These are phyloP conservation scores for Jasminum sambac DNA, from an alignment of 257 asterid genomes.

Conservation along the genomic window DNA sequence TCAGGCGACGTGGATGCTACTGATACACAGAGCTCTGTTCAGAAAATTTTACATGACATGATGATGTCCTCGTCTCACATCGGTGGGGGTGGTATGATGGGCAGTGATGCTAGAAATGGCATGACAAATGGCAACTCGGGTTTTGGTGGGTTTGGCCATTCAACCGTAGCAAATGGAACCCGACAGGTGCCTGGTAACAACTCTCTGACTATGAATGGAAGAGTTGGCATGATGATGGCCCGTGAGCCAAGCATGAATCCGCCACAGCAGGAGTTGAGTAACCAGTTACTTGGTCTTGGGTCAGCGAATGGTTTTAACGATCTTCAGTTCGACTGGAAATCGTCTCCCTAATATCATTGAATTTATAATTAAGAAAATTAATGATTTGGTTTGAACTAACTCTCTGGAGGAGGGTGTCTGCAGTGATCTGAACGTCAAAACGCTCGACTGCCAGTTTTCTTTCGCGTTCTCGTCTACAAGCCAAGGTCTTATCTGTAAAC, in stretches of 20 bases:
- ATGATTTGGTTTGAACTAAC: slow-evolving; percentile 32
- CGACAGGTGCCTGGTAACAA: slow-evolving; percentile 62
- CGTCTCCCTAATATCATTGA: slow-evolving; percentile 52
- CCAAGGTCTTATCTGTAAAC: slow-evolving; percentile 34
- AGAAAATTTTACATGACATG: slow-evolving; percentile 81
- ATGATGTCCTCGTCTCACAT: slow-evolving; percentile 71
- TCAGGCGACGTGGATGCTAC: slow-evolving; percentile 59
- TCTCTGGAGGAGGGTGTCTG: slow-evolving; percentile 37
- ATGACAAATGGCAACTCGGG: slow-evolving; percentile 46
- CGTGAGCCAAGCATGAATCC: slow-evolving; percentile 69
- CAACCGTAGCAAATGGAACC: slow-evolving; percentile 68
- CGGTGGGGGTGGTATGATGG: slow-evolving; percentile 54
- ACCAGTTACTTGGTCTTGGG: slow-evolving; percentile 50
- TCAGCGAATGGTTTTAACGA: slow-evolving; percentile 44
- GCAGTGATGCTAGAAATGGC: slow-evolving; percentile 63
- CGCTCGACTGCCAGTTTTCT: slow-evolving; percentile 6
- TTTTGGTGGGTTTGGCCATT: slow-evolving; percentile 51
- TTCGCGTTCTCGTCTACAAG: not conserved
- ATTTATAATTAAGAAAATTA: slow-evolving; percentile 19
- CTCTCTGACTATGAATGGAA: slow-evolving; percentile 69
- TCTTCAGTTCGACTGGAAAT: slow-evolving; percentile 74
- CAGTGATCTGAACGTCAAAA: slow-evolving; percentile 22
- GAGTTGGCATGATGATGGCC: slow-evolving; percentile 70
- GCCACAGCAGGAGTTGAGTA: slow-evolving; percentile 65
- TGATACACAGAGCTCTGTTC: slow-evolving; percentile 88